A percentile compares a stretch with the other conserved stretches of the same genome.
Conservation (phyloP, 2,329 filamentous ascomycete species). For the Ophiostoma angusticollis region DNA sequence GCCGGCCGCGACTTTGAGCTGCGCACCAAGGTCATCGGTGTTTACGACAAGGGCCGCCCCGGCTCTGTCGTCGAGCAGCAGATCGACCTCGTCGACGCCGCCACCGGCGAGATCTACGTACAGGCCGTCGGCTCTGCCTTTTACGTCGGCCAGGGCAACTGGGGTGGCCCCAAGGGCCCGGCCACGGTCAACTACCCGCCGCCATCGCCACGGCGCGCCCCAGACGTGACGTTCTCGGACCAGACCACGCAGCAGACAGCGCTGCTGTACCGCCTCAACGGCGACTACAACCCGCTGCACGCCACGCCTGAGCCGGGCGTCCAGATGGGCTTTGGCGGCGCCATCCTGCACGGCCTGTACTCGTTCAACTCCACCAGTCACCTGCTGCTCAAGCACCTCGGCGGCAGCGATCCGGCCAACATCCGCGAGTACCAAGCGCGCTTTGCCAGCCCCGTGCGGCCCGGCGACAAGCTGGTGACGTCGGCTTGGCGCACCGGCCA, state of each 20-base stretch:
- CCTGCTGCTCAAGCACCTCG: constrained; percentile 58
- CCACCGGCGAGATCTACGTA: constrained; percentile 56
- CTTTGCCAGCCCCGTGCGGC: constrained; percentile 74
- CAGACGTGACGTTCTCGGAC: constrained; percentile 57
- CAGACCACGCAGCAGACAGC: constrained; percentile 62
- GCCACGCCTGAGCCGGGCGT: constrained; percentile 71
- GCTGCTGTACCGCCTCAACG: constrained; percentile 72
- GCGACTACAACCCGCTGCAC: constrained; percentile 90
- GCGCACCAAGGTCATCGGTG: constrained; percentile 64
- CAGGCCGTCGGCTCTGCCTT: constrained; percentile 60
- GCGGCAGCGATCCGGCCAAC: constrained; percentile 65
- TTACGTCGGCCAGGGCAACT: constrained; percentile 66
- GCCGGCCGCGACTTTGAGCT: constrained; percentile 63
- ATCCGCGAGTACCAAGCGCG: constrained; percentile 80
- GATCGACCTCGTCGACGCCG: constrained; percentile 59
- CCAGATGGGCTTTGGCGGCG: constrained; percentile 83
- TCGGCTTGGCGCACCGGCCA: constrained; percentile 71
- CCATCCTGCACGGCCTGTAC: constrained; percentile 81
- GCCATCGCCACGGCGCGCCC: constrained; percentile 53
- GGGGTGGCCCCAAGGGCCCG: constrained; percentile 85
- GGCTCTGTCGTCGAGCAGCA: constrained; percentile 74
- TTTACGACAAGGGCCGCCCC: constrained; percentile 81
- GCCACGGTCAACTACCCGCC: constrained; percentile 67
- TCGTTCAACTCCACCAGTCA: constrained; percentile 74
- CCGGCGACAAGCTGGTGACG: constrained; percentile 68